A percentile compares a stretch with the other conserved stretches of the same genome.
phyloP scores from a whole-genome alignment of 2,329 filamentous ascomycete genomes.

The Botrytis tulipae region DNA sequence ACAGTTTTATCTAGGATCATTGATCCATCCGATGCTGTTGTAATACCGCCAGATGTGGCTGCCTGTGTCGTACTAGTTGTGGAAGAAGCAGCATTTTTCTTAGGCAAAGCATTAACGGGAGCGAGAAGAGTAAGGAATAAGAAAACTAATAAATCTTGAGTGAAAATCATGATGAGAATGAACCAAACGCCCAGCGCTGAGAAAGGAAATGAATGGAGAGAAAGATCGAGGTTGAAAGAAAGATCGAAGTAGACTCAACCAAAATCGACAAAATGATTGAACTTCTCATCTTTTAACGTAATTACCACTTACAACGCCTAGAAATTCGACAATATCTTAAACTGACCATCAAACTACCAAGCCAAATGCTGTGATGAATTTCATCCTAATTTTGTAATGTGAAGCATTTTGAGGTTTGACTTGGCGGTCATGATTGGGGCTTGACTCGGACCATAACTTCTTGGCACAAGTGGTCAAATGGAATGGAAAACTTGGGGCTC shows the following conservation, averaged over 20 bases:
- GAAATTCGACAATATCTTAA: neutral
- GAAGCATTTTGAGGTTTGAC: conserved; percentile 20
- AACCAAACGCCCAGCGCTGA: conserved; percentile 18
- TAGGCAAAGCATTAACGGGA: conserved; percentile 29
- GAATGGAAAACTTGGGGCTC: neutral
- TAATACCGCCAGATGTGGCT: conserved; percentile 23
- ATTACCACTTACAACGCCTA: neutral
- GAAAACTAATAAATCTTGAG: conserved; percentile 3
- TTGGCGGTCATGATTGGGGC: conserved; percentile 12
- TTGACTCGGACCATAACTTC: conserved; percentile 19
- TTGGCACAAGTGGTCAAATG: conserved; percentile 1
- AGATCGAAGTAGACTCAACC: neutral
- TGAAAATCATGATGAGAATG: conserved; percentile 17
- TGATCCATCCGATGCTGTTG: conserved; percentile 51
- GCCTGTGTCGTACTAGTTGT: conserved; percentile 11
- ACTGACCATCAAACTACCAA: conserved; percentile 16
- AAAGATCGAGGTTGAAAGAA: neutral
- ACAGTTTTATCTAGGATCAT: conserved; percentile 55
- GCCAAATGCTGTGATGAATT: neutral
- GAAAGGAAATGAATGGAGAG: conserved; percentile 3
- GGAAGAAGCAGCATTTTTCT: conserved; percentile 25
- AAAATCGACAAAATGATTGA: conserved; percentile 2
- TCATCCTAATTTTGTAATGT: conserved; percentile 10
- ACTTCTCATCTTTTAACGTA: conserved; percentile 1
- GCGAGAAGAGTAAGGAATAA: neutral